These are phyloP conservation scores for Fonsecaea pedrosoi DNA, from an alignment of 2,329 filamentous ascomycete genomes.

Conservation along the genomic window DNA sequence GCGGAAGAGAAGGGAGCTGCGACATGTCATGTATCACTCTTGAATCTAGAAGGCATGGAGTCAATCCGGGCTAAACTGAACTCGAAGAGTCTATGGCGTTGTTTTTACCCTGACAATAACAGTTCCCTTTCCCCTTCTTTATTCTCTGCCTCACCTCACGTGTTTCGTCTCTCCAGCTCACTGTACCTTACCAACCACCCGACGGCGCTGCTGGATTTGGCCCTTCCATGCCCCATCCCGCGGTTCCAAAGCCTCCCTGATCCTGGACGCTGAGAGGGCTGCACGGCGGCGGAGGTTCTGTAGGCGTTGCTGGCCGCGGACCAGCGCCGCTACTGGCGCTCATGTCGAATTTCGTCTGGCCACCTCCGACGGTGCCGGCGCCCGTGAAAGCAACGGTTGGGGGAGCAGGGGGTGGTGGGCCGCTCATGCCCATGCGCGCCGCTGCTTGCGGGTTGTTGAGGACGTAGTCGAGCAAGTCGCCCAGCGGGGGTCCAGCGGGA, in stretches of 20 bases:
- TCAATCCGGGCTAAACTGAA: not conserved
- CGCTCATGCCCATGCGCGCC: not conserved
- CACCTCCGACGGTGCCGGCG: constrained; percentile 11
- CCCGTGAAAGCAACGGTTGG: constrained; percentile 6
- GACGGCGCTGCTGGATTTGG: not conserved
- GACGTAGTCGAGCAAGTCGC: not conserved
- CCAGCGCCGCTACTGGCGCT: not conserved
- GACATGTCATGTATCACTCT: not conserved
- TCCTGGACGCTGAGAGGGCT: not conserved
- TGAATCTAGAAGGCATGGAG: not conserved
- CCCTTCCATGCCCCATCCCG: not conserved
- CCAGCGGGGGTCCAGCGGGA: not conserved
- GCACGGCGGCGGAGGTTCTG: not conserved
- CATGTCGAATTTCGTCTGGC: constrained; percentile 15
- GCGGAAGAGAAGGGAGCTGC: not conserved
- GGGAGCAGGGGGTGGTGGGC: constrained; percentile 1
- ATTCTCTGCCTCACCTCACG: not conserved
- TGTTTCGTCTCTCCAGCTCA: not conserved
- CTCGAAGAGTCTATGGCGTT: not conserved
- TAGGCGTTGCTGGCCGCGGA: not conserved
- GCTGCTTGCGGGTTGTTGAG: not conserved
- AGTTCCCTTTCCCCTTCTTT: not conserved
- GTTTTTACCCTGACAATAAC: not conserved
- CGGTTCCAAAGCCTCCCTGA: not conserved
- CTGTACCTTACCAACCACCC: constrained; percentile 7